Base-by-base conservation (phyloP, 1,284 basidiomycete genomes). In the Stereum hirsutum region DNA sequence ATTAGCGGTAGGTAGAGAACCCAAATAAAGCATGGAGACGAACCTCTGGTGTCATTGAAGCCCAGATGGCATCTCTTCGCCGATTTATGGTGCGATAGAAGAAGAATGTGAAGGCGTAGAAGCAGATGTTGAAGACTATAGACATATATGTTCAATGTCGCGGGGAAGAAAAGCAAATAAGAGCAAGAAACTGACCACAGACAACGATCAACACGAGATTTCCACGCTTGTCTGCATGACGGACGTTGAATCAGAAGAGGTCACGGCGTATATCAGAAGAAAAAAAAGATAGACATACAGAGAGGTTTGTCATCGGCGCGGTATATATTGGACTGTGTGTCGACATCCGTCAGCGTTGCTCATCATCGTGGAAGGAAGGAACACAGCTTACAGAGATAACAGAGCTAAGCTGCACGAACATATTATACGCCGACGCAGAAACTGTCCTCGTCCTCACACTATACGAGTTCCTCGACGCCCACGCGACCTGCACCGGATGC, bases 401-500 rank as follows among this genome's bases (percentile, higher is more conserved):
- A 8, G 62, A 66, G 4, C 73, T 70, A 0, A 69, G 68, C 53
- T 79, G 76, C 7, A 79, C 75, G 52, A 73, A 78, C 70, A 82
- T 79, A 46, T 79, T 81, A 54, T 80, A 80, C 35, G 78, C 57
- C 1, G 61, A 65, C 8, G 75, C 75, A n/a, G 74, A 77, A 4
- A 79, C 61, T 3, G 77, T 78, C 34, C 76, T 69, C 53, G 69
- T 75, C 31, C 71, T 61, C 2, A 81, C 78, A 43, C 72, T 70
- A 50, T 67, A 66, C 4, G 78, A 79, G 54, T 80, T 80, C 37
- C 75, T 65, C 5, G 76, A 80, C 1, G 70, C 66, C 78, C 78
- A 81, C 0, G 73, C 77, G 0, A 80, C 75, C 54, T 79, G 66
- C 1, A 70, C 59, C 1, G 68, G 64, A 39, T 68, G 63, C 5